Evolutionary conservation across 225 moss, liverwort and hornwort genomes (phyloP).

Genomic region (Ulota crispa): DNA sequence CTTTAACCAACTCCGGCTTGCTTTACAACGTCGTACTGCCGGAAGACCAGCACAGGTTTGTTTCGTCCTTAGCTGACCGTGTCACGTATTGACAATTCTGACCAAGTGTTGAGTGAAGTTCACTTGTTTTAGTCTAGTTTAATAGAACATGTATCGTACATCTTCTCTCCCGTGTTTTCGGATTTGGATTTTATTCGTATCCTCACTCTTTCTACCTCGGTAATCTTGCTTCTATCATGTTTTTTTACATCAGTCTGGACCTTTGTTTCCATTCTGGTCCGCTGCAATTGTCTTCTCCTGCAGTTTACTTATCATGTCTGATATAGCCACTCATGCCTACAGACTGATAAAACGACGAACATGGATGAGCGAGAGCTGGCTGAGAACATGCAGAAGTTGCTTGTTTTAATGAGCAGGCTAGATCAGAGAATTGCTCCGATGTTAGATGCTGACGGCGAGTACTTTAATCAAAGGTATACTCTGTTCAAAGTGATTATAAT

Average conservation of each 20-base stretch:
- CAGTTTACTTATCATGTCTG: slow-evolving; percentile 9
- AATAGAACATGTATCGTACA: background rate
- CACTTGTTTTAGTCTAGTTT: background rate
- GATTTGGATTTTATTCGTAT: slow-evolving; percentile 13
- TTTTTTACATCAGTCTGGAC: background rate
- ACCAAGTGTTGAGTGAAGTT: background rate
- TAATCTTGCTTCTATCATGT: slow-evolving; percentile 5
- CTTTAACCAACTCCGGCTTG: slow-evolving; percentile 82
- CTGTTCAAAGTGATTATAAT: background rate
- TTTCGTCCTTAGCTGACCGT: background rate
- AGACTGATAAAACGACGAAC: slow-evolving; percentile 60
- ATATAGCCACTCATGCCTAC: slow-evolving; percentile 24
- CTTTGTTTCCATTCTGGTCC: background rate
- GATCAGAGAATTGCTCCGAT: slow-evolving; percentile 92
- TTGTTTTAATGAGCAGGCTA: slow-evolving; percentile 76
- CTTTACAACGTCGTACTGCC: slow-evolving; percentile 70
- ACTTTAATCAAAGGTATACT: slow-evolving; percentile 72
- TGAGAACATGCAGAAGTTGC: slow-evolving; percentile 81
- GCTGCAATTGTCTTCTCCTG: slow-evolving; percentile 9
- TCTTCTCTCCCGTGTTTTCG: background rate
- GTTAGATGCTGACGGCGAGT: slow-evolving; percentile 87
- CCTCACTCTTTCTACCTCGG: background rate
- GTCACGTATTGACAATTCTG: slow-evolving; percentile 4
- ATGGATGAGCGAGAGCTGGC: slow-evolving; percentile 72
- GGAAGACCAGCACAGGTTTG: slow-evolving; percentile 69